Conservation (phyloP, 2,329 filamentous ascomycete species). For the Phoma sp. region DNA sequence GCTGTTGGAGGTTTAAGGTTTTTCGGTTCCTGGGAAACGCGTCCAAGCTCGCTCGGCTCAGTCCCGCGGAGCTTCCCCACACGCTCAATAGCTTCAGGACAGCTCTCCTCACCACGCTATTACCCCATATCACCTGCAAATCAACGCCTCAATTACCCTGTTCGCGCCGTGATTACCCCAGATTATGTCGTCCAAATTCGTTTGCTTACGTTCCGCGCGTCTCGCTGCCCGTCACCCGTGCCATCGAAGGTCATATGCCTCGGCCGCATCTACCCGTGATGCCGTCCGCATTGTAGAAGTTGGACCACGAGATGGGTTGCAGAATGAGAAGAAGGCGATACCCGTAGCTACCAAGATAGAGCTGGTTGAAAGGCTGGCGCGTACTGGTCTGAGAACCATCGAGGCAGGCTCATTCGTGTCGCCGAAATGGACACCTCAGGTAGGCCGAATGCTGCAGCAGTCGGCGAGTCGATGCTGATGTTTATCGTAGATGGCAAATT, state of each 20-base stretch:
- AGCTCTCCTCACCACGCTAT: slow-evolving; percentile 16
- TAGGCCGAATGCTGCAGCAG: slow-evolving; percentile 39
- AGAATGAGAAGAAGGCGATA: slow-evolving; percentile 79
- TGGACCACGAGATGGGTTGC: slow-evolving; percentile 82
- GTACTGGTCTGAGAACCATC: slow-evolving; percentile 73
- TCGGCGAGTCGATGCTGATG: slow-evolving; percentile 49
- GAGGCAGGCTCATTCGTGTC: slow-evolving; percentile 84
- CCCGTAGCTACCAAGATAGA: slow-evolving; percentile 76
- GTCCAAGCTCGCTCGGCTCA: slow-evolving; percentile 20
- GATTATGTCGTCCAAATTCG: slow-evolving; percentile 41
- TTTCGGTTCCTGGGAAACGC: not conserved
- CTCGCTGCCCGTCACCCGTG: slow-evolving; percentile 45
- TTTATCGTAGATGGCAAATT: slow-evolving; percentile 73
- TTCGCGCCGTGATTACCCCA: slow-evolving; percentile 9
- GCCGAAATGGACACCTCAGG: slow-evolving; percentile 85
- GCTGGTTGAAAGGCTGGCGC: slow-evolving; percentile 71
- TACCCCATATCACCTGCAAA: slow-evolving; percentile 10
- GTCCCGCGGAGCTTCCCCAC: slow-evolving; percentile 13
- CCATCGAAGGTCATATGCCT: slow-evolving; percentile 38
- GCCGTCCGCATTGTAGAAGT: slow-evolving; percentile 76
- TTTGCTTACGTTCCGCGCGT: slow-evolving; percentile 41
- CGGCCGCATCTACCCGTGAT: slow-evolving; percentile 47
- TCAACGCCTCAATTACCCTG: slow-evolving; percentile 8
- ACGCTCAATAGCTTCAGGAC: slow-evolving; percentile 1
- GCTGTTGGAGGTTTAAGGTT: slow-evolving; percentile 13